Evolutionary conservation across 176 grass and related monocot genomes (phyloP).

Genomic region (barley (Hordeum vulgare)): DNA sequence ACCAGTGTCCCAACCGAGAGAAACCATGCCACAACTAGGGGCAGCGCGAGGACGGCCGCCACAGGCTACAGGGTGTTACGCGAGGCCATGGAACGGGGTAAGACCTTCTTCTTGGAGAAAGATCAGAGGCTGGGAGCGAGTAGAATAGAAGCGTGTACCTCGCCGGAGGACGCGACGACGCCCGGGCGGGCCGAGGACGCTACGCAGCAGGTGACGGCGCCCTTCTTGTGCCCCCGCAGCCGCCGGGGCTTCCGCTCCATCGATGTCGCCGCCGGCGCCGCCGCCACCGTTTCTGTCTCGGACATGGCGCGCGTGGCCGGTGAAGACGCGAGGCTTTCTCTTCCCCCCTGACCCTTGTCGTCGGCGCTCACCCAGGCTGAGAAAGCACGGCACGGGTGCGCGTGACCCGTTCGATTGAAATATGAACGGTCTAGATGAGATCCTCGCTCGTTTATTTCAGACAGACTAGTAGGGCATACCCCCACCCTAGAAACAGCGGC

Average conservation of each 20-base stretch:
- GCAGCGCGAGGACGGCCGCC: background rate
- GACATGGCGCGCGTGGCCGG: slow-evolving; percentile 22
- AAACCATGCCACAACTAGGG: background rate
- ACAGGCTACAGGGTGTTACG: background rate
- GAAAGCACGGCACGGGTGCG: background rate
- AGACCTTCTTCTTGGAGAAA: background rate
- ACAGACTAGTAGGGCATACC: background rate
- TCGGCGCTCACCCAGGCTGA: background rate
- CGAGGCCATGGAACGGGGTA: background rate
- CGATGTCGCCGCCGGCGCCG: background rate
- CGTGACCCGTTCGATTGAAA: slow-evolving; percentile 1
- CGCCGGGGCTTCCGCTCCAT: slow-evolving; percentile 39
- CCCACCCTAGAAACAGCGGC: background rate
- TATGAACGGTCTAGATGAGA: background rate
- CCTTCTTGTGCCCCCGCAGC: slow-evolving; percentile 67
- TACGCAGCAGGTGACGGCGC: slow-evolving; percentile 63
- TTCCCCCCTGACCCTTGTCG: background rate
- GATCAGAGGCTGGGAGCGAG: background rate
- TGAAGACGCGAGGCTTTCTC: background rate
- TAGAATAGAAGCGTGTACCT: slow-evolving; percentile 37
- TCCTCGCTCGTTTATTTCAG: background rate
- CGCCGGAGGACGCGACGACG: slow-evolving; percentile 63
- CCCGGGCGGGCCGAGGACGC: slow-evolving; percentile 62
- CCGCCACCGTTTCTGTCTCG: background rate
- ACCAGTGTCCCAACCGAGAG: background rate